Evolutionary conservation across 805 yeast genomes (phyloP).

Genomic region (Suhomyces tanzawaensis): DNA sequence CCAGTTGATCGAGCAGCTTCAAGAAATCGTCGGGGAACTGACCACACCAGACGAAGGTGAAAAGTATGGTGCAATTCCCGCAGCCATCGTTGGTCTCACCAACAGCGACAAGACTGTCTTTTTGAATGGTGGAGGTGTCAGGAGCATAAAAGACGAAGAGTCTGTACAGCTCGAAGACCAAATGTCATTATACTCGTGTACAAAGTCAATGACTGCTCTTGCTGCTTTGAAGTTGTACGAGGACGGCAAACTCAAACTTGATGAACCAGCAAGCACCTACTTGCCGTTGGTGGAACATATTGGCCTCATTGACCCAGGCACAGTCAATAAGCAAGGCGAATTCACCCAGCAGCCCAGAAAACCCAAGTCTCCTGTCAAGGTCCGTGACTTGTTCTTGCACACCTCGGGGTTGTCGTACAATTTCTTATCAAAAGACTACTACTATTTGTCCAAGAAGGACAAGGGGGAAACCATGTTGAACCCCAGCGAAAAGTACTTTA

Average conservation of each 20-base stretch:
- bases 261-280: constrained; percentile 29
- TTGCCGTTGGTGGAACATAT: constrained; percentile 32
- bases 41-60: not conserved
- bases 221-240: constrained; percentile 36
- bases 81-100: constrained; percentile 30
- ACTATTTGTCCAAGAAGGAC: constrained; percentile 7
- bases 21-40: not conserved
- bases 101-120: constrained; percentile 20
- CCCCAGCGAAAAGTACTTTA: constrained; percentile 13
- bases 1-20: not conserved
- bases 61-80: constrained; percentile 13
- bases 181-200: constrained; percentile 26
- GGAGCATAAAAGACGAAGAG: constrained; percentile 15
- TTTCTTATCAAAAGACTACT: constrained; percentile 14
- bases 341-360: constrained; percentile 19
- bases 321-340: constrained; percentile 25
- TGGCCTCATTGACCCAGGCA: constrained; percentile 25
- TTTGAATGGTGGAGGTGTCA: constrained; percentile 22
- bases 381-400: constrained; percentile 29
- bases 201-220: constrained; percentile 35
- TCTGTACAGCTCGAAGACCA: constrained; percentile 17
- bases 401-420: constrained; percentile 27
- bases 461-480: not conserved
- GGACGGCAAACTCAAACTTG: constrained; percentile 30
- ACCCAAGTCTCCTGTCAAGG: constrained; percentile 25